Evolutionary conservation across 306 rosid genomes (phyloP).

Genomic region (Sesbania bispinosa): DNA sequence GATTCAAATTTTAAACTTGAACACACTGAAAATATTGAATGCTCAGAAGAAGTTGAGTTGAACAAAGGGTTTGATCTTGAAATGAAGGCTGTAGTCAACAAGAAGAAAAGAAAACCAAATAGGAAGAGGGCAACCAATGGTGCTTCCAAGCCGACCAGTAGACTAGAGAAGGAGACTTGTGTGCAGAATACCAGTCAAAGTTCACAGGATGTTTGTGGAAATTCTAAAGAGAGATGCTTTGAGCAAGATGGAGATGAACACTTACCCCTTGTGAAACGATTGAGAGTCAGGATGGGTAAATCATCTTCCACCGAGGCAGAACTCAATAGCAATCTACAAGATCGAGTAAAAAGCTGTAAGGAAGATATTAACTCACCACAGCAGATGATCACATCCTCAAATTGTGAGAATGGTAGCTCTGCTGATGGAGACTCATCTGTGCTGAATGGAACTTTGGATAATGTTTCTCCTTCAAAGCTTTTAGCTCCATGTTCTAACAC

Average conservation of each 20-base stretch:
- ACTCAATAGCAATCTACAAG: constrained; percentile 32
- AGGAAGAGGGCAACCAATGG: constrained; percentile 63
- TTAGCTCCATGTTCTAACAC: constrained; percentile 37
- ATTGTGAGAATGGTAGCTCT: constrained; percentile 41
- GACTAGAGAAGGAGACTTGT: constrained; percentile 46
- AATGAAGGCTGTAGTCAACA: constrained; percentile 55
- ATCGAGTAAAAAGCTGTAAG: constrained; percentile 44
- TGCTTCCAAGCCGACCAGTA: constrained; percentile 37
- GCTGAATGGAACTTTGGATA: constrained; percentile 41
- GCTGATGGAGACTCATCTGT: constrained; percentile 38
- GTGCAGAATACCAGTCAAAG: constrained; percentile 45
- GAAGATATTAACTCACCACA: constrained; percentile 39
- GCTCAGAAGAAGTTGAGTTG: constrained; percentile 55
- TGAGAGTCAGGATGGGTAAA: constrained; percentile 90
- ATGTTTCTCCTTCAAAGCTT: constrained; percentile 42
- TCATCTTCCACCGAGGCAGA: constrained; percentile 56
- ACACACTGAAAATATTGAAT: constrained; percentile 50
- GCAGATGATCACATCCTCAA: constrained; percentile 37
- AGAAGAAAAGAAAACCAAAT: constrained; percentile 82
- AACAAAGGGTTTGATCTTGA: constrained; percentile 61
- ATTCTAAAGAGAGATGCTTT: constrained; percentile 41
- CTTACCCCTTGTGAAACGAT: constrained; percentile 88
- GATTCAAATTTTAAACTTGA: constrained; percentile 67
- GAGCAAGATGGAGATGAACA: constrained; percentile 94
- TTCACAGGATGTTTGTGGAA: constrained; percentile 45